These are phyloP conservation scores for Tieghemiomyces parasiticus DNA, from an alignment of 192 early-diverging fungal genomes.

Conservation along the genomic window DNA sequence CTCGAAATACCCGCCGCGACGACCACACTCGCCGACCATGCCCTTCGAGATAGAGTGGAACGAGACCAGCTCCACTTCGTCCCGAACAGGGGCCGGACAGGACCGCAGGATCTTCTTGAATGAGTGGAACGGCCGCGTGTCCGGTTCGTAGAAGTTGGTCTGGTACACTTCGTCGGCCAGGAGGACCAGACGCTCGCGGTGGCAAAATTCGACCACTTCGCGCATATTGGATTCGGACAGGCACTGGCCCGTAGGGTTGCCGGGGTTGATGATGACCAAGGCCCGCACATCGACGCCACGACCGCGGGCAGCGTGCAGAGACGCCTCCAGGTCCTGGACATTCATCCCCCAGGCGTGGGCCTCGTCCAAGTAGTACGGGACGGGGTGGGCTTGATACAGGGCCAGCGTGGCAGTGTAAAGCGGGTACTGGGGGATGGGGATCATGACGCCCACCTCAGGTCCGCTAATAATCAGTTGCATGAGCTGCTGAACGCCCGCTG, in stretches of 20 bases:
- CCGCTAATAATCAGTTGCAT: conserved; percentile 74
- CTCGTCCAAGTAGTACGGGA: conserved; percentile 91
- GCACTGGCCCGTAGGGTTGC: conserved; percentile 94
- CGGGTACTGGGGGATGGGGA: conserved; percentile 98
- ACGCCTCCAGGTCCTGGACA: conserved; percentile 42
- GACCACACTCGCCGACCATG: conserved; percentile 96
- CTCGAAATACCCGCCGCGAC: conserved; percentile 96
- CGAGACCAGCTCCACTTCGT: conserved; percentile 71
- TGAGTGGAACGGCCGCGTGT: conserved; percentile 75
- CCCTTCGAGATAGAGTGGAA: conserved; percentile 97
- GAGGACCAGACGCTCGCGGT: conserved; percentile 63
- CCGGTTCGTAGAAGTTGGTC: conserved; percentile 78
- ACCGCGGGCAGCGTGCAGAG: conserved; percentile 43
- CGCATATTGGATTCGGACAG: conserved; percentile 68
- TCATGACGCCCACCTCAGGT: conserved; percentile 85
- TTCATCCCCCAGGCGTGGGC: conserved; percentile 66
- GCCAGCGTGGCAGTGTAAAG: conserved; percentile 89
- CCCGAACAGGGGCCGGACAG: conserved; percentile 49
- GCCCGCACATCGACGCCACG: conserved; percentile 81
- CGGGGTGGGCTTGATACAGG: conserved; percentile 66
- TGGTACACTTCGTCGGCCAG: conserved; percentile 99
- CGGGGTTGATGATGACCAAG: conserved; percentile 93
- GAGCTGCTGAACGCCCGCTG: conserved; percentile 82
- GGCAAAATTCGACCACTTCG: conserved; percentile 82
- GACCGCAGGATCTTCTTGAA: conserved; percentile 88